Percentiles rank a stretch among this genome's conserved stretches.
Conservation (phyloP, 2,329 filamentous ascomycete species). For the Colletotrichum godetiae region DNA sequence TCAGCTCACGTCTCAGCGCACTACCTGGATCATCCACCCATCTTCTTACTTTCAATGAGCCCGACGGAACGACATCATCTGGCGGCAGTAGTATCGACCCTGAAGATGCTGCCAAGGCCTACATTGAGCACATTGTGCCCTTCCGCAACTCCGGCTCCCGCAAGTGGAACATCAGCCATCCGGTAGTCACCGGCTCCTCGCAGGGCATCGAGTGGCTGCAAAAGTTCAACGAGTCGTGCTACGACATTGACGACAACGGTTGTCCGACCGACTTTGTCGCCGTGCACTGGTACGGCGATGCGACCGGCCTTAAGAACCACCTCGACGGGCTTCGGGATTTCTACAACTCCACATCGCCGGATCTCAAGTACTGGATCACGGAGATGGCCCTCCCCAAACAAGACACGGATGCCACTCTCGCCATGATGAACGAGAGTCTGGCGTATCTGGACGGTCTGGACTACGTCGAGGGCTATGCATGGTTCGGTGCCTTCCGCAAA, state of each 20-base stretch:
- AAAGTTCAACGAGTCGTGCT: slow-evolving; percentile 53
- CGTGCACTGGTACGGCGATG: slow-evolving; percentile 55
- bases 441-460: slow-evolving; percentile 46
- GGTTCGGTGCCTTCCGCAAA: slow-evolving; percentile 53
- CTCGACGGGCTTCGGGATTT: slow-evolving; percentile 48
- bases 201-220: slow-evolving; percentile 52
- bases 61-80: slow-evolving; percentile 51
- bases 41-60: slow-evolving; percentile 55
- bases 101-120: slow-evolving; percentile 50
- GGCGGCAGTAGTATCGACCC: slow-evolving; percentile 53
- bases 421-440: slow-evolving; percentile 55
- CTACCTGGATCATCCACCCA: slow-evolving; percentile 50
- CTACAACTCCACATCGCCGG: slow-evolving; percentile 43
- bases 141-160: slow-evolving; percentile 38
- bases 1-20: slow-evolving; percentile 40
- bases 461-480: slow-evolving; percentile 51
- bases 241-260: slow-evolving; percentile 49
- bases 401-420: slow-evolving; percentile 45
- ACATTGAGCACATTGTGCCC: slow-evolving; percentile 50
- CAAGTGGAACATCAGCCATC: slow-evolving; percentile 53
- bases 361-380: slow-evolving; percentile 50
- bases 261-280: slow-evolving; percentile 55
- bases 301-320: slow-evolving; percentile 48
- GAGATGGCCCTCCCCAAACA: slow-evolving; percentile 52
- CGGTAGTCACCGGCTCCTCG: slow-evolving; percentile 52